A percentile compares a stretch with the other conserved stretches of the same genome.
Evolutionary conservation across 345 rosid species (phyloP).

Genomic region (Boechera divaricarpa): DNA sequence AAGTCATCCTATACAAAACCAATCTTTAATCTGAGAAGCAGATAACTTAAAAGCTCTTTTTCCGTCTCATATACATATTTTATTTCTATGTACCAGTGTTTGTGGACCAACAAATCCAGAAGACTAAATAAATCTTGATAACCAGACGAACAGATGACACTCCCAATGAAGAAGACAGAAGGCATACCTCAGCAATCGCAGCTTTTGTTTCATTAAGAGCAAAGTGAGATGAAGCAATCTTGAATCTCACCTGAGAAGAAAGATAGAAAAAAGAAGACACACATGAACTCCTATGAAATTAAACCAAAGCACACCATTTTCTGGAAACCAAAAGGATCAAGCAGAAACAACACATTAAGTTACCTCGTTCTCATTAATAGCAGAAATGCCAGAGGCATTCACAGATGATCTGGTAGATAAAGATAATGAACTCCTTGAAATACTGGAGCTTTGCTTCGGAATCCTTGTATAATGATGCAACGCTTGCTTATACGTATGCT

Average conservation of each 20-base stretch:
- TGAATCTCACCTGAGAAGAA: constrained; percentile 75
- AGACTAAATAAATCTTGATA: not conserved
- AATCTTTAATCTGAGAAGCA: constrained; percentile 8
- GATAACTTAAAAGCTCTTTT: not conserved
- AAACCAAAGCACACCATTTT: not conserved
- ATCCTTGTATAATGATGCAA: constrained; percentile 71
- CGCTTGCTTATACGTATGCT: constrained; percentile 90
- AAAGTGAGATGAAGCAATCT: constrained; percentile 90
- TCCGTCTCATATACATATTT: not conserved
- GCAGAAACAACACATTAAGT: constrained; percentile 5
- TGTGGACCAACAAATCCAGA: constrained; percentile 18
- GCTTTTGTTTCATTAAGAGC: constrained; percentile 74
- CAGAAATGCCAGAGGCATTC: constrained; percentile 65
- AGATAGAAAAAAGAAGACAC: constrained; percentile 3
- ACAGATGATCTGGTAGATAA: constrained; percentile 74
- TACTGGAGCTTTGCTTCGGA: constrained; percentile 77
- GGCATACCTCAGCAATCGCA: constrained; percentile 80
- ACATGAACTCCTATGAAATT: constrained; percentile 7
- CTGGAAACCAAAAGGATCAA: constrained; percentile 24
- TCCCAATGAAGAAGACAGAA: constrained; percentile 24
- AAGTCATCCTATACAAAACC: constrained; percentile 1
- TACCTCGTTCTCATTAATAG: constrained; percentile 92
- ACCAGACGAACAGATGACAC: constrained; percentile 17
- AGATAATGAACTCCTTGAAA: constrained; percentile 73
- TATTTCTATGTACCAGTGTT: not conserved